Evolutionary conservation across 768 basidiomycete genomes (phyloP).

Genomic region (Rhizopogon sp.): DNA sequence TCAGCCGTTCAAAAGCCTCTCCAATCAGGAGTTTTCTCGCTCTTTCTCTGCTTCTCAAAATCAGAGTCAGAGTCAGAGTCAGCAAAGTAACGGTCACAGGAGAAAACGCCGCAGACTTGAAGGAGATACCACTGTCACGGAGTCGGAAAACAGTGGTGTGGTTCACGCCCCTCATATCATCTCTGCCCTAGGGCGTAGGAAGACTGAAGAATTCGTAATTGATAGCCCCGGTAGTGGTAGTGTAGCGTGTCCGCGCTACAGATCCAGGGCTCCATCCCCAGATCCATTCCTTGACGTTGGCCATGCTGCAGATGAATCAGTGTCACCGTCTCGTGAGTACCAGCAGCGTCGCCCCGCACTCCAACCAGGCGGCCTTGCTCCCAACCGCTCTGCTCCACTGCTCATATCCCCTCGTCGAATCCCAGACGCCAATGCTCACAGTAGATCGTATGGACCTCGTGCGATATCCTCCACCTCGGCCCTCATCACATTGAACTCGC

Average conservation of each 20-base stretch:
- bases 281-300: neutral
- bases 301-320: neutral
- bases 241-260: neutral
- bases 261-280: neutral
- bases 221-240: no score
- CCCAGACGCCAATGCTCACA: neutral
- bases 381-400: neutral
- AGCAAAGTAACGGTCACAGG: neutral
- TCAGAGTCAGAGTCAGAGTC: neutral
- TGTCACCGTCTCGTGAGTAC: neutral
- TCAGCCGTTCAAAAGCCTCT: conserved; percentile 12
- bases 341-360: neutral
- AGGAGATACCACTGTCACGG: neutral
- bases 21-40: conserved; percentile 8
- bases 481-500: neutral
- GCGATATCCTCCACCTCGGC: neutral
- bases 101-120: neutral
- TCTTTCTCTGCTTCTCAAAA: neutral
- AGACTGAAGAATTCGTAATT: neutral
- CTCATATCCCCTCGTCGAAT: neutral
- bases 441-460: neutral
- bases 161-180: neutral
- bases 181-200: neutral
- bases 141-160: neutral
- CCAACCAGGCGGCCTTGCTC: neutral